These are phyloP conservation scores for Avena sativa DNA, from an alignment of 176 grass and related monocot genomes.

Conservation along the genomic window DNA sequence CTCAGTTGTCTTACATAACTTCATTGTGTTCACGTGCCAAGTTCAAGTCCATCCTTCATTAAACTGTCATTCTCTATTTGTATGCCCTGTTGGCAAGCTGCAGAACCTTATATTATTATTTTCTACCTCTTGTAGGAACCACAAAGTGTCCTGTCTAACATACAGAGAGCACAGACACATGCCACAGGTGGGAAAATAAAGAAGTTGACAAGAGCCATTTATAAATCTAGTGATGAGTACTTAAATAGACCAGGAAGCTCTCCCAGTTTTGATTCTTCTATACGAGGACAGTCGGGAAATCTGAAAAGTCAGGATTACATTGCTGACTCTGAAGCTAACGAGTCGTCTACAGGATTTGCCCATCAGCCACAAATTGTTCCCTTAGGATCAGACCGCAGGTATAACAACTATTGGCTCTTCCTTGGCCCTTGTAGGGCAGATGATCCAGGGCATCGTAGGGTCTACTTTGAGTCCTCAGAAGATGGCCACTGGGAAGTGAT, in stretches of 20 bases:
- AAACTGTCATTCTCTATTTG: slow-evolving; percentile 25
- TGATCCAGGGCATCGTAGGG: slow-evolving; percentile 91
- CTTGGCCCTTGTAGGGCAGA: slow-evolving; percentile 77
- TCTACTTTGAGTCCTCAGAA: slow-evolving; percentile 95
- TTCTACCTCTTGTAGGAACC: slow-evolving; percentile 65
- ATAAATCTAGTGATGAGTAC: slow-evolving; percentile 39
- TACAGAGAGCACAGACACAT: slow-evolving; percentile 41
- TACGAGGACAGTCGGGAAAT: slow-evolving; percentile 32
- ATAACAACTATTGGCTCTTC: slow-evolving; percentile 97
- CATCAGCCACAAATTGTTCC: slow-evolving; percentile 72
- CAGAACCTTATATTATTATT: slow-evolving; percentile 34
- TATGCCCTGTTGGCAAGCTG: slow-evolving; percentile 18
- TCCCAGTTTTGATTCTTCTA: slow-evolving; percentile 48
- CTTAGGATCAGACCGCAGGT: slow-evolving; percentile 89
- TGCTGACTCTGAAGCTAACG: slow-evolving; percentile 40
- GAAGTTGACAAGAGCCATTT: slow-evolving; percentile 55
- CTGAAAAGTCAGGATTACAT: slow-evolving; percentile 36
- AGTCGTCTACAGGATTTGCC: slow-evolving; percentile 41
- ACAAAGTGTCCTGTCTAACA: slow-evolving; percentile 39
- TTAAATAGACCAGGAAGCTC: slow-evolving; percentile 48
- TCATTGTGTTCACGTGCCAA: slow-evolving; percentile 4
- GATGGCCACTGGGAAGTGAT: slow-evolving; percentile 95
- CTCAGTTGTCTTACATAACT: slow-evolving; percentile 18
- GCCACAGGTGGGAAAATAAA: slow-evolving; percentile 90
- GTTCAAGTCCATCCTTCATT: slow-evolving; percentile 12